These are phyloP conservation scores for Prunus padus DNA, from an alignment of 306 rosid genomes.

Conservation along the genomic window DNA sequence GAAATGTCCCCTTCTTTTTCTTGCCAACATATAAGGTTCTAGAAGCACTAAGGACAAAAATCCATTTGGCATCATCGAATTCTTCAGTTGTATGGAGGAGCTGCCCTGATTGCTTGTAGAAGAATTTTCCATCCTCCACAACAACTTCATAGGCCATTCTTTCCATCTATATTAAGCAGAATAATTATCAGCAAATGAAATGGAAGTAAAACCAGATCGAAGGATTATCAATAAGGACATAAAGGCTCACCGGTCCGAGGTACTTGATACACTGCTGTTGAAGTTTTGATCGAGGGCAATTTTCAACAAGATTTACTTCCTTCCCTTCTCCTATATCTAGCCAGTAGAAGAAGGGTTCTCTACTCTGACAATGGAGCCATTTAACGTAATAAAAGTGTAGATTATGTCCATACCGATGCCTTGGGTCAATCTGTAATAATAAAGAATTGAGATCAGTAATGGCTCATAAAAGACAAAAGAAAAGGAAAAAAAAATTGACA, in stretches of 20 bases:
- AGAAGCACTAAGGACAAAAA: conserved; percentile 94
- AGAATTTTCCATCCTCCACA: conserved; percentile 68
- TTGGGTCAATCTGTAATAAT: conserved; percentile 77
- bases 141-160: conserved; percentile 87
- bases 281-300: conserved; percentile 74
- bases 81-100: conserved; percentile 57
- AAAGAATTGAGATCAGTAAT: conserved; percentile 30
- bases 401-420: conserved; percentile 98
- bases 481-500: not conserved
- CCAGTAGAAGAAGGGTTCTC: conserved; percentile 99
- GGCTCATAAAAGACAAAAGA: conserved; percentile 17
- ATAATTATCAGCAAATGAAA: conserved; percentile 11
- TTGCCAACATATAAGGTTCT: conserved; percentile 78
- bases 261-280: conserved; percentile 95
- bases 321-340: conserved; percentile 96
- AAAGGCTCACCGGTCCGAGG: conserved; percentile 87
- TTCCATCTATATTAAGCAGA: conserved; percentile 65
- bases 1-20: conserved; percentile 90
- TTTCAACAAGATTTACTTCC: conserved; percentile 75
- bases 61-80: conserved; percentile 70
- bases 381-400: conserved; percentile 77
- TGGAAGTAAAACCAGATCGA: conserved; percentile 1
- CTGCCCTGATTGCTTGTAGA: conserved; percentile 73
- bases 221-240: conserved; percentile 18
- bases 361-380: conserved; percentile 88